Percentiles rank a stretch among this genome's conserved stretches.
phyloP scores from a whole-genome alignment of 2,329 filamentous ascomycete genomes.

The Cladosporium sp. region DNA sequence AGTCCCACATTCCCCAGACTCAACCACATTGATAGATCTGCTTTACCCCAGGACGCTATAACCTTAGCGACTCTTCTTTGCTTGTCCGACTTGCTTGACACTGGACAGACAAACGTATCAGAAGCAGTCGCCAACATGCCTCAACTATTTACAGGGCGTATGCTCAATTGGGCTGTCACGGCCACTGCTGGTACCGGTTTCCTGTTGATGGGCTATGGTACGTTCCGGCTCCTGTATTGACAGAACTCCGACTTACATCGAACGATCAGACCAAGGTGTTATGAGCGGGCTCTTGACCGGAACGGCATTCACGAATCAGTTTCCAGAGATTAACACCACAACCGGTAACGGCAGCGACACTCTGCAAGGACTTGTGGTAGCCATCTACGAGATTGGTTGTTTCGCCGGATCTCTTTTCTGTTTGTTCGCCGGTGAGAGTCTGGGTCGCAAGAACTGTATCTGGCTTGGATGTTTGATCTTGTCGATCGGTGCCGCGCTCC shows the following conservation, averaged over 20 bases:
- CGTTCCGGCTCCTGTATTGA: background rate
- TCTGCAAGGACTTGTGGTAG: constrained; percentile 19
- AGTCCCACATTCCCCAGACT: constrained; percentile 14
- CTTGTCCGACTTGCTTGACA: background rate
- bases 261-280: constrained; percentile 27
- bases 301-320: constrained; percentile 11
- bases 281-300: constrained; percentile 9
- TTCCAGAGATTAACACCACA: constrained; percentile 17
- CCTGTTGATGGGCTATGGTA: constrained; percentile 21
- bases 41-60: background rate
- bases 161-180: constrained; percentile 21
- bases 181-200: constrained; percentile 19
- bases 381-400: constrained; percentile 29
- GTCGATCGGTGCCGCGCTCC: constrained; percentile 37
- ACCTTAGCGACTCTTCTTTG: background rate
- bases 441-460: constrained; percentile 32
- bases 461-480: constrained; percentile 37
- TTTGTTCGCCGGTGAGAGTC: constrained; percentile 30
- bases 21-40: background rate
- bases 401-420: constrained; percentile 29
- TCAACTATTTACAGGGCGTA: constrained; percentile 18
- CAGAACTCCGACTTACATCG: background rate
- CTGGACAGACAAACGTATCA: background rate
- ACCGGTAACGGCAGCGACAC: constrained; percentile 15
- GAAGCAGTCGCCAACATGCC: background rate